Evolutionary conservation across 257 asterid species (phyloP), one percentile per base, ranked within the genome.

Genomic region (Perilla frutescens): DNA sequence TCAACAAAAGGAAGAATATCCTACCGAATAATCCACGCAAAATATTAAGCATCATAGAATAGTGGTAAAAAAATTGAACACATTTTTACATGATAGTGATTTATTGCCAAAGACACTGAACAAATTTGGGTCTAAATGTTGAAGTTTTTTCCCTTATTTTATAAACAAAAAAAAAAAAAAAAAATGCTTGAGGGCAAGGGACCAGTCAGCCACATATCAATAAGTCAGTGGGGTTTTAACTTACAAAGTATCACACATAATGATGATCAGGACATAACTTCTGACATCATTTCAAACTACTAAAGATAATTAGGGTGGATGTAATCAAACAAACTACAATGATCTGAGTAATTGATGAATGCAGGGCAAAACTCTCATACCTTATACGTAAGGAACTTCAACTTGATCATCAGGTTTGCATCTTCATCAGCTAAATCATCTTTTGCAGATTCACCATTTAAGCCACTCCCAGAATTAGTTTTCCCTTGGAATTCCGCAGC

Each of bases 401-500:
- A 81, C 87, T 95, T 95, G 86, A 92, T 83, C 99, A 95, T 95
- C 87, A 95, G 77, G 84, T 95, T 95, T 59, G 98, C 98, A 85
- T 95, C 99, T 84, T 92, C 99, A 80, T 95, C 96, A 40, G 96
- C 98, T 82, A 95, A 84, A 71, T 87, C 86, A 76, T 83, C 82
- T 66, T 74, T 84, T 36, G 57, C 77, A 36, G 83, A 72, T 50
- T 80, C 73, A 51, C 75, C 86, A 62, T 80, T 82, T 61, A 71
- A 41, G 29, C 79, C 81, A 58, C 76, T 79, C 64, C 62, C 66
- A 53, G 59, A 75, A 81, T 84, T 75, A 29, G 54, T 81, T 29
- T 67, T 79, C 72, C 70, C 73, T 64, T 80, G 71, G 75, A 77
- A 79, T 63, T 90, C 90, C 26, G 73, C 76, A 15, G 84, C 74